Evolutionary conservation across 1,284 basidiomycete genomes (phyloP).

Genomic region (Ustilago lituana): DNA sequence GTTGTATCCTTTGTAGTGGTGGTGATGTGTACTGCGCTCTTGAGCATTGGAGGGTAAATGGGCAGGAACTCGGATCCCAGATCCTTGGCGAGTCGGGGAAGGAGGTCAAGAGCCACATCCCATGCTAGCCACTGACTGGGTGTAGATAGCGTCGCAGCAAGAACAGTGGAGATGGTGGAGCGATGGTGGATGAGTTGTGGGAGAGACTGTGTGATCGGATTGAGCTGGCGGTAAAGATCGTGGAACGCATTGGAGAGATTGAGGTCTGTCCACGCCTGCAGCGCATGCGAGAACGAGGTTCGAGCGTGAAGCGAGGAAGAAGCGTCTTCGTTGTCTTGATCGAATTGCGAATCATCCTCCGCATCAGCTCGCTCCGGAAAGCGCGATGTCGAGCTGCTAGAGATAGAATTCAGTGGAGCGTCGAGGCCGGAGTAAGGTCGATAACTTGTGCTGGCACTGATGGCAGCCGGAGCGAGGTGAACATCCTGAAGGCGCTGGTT

Average conservation of each 20-base stretch:
- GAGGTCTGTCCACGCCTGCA: conserved; percentile 63
- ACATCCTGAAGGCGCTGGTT: conserved; percentile 64
- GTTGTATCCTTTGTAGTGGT: conserved; percentile 57
- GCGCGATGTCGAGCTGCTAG: conserved; percentile 19
- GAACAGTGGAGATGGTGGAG: conserved; percentile 32
- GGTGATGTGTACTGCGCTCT: conserved; percentile 56
- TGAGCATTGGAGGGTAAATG: conserved; percentile 56
- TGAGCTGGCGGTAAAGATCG: conserved; percentile 44
- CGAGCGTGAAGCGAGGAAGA: conserved; percentile 46
- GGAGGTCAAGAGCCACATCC: conserved; percentile 63
- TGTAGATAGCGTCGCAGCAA: conserved; percentile 32
- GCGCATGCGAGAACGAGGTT: conserved; percentile 54
- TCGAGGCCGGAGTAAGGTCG: conserved; percentile 57
- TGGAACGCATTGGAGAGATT: conserved; percentile 64
- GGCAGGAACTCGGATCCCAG: conserved; percentile 63
- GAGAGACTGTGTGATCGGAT: conserved; percentile 52
- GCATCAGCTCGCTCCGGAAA: conserved; percentile 6
- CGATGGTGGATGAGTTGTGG: conserved; percentile 64
- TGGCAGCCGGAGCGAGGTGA: conserved; percentile 54
- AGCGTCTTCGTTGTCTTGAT: conserved; percentile 32
- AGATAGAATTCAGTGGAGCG: conserved; percentile 33
- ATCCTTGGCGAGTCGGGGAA: conserved; percentile 65
- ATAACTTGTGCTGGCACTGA: conserved; percentile 45
- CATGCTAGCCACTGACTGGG: conserved; percentile 54
- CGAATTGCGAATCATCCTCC: conserved; percentile 6